These are phyloP conservation scores for Moesziomyces sp. DNA, from an alignment of 1,284 basidiomycete genomes.

Conservation along the genomic window DNA sequence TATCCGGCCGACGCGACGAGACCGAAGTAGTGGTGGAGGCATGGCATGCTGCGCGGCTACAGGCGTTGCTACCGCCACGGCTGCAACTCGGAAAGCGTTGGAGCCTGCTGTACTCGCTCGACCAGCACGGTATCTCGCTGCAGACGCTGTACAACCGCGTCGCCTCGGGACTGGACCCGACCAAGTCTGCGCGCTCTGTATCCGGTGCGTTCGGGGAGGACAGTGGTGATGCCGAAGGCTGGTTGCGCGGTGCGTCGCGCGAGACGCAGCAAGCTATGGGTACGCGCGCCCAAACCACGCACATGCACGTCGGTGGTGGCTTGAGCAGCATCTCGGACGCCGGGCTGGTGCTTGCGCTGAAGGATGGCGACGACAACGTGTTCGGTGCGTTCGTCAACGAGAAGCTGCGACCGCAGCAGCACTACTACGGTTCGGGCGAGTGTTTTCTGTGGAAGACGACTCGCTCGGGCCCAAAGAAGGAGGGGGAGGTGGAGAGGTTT, in stretches of 20 bases:
- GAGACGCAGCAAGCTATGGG: slow-evolving; percentile 51
- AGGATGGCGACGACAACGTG: slow-evolving; percentile 58
- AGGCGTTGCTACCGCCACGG: slow-evolving; percentile 76
- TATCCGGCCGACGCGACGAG: slow-evolving; percentile 56
- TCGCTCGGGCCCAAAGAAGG: slow-evolving; percentile 8
- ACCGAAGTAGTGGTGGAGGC: slow-evolving; percentile 53
- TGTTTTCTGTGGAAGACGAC: slow-evolving; percentile 69
- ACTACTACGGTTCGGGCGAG: slow-evolving; percentile 65
- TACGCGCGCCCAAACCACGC: slow-evolving; percentile 3
- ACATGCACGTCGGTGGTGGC: slow-evolving; percentile 43
- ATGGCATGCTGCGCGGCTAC: slow-evolving; percentile 59
- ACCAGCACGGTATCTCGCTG: slow-evolving; percentile 93
- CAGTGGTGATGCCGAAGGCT: slow-evolving; percentile 36
- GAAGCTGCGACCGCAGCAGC: slow-evolving; percentile 51
- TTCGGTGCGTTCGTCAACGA: slow-evolving; percentile 67
- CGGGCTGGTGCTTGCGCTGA: slow-evolving; percentile 59
- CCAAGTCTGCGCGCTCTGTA: slow-evolving; percentile 1
- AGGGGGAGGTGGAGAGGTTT: slow-evolving; percentile 73
- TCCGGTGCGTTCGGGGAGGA: slow-evolving; percentile 8
- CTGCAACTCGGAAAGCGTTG: slow-evolving; percentile 82
- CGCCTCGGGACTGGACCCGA: slow-evolving; percentile 39
- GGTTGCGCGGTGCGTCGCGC: slow-evolving; percentile 55
- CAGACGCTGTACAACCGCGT: slow-evolving; percentile 75
- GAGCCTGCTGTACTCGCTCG: slow-evolving; percentile 89
- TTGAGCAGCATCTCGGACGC: slow-evolving; percentile 51